Evolutionary conservation across 495 filamentous ascomycete species (phyloP), one percentile per base, ranked within the genome.

Genomic region (Pyronema domesticum): DNA sequence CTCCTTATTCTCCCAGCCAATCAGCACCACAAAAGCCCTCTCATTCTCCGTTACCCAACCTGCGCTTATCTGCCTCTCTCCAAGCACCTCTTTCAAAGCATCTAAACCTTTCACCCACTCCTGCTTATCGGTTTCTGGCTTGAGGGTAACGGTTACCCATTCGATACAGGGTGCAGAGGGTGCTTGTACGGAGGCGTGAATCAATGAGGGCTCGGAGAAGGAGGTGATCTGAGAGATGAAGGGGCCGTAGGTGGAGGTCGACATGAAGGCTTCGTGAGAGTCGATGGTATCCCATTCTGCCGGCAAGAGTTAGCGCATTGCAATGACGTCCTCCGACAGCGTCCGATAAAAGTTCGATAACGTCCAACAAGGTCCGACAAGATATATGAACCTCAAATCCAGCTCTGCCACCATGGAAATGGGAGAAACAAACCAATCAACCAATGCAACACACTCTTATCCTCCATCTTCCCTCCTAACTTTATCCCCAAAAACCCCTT

Each of bases 1-100:
- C 46, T 63, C 56, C 37, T 53, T 51, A 8, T 36, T 51, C 8
- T 63, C 61, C 61, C 61, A 63, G 4, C 60, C 60, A 30, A 63
- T 60, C 3, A 36, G 52, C 14, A 52, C 5, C 19, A 55, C 47
- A 34, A 51, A 54, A 13, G 46, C 51, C 0, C 58, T 53, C 8
- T 62, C 56, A 36, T 63, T 51, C 35, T 63, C 61, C 6, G 57
- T 13, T 13, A 40, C 54, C 56, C 56, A 63, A 15, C 60, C 61
- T 7, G 19, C 34, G 9, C 55, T 40, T 14, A 64, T 56, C 2
- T 37, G 57, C 17, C 40, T 48, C 4, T 14, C 18, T 40, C 35
- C 55, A 44, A 63, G 49, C 9, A 18, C 35, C 37, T 17, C 35
- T 39, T 59, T 52, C n/a, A 63, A 54, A n/a, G 39, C 14, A n/a